A percentile compares a stretch with the other conserved stretches of the same genome.
Conservation (phyloP, 2,329 filamentous ascomycete genomes). For the Colletotrichum paranaense region DNA sequence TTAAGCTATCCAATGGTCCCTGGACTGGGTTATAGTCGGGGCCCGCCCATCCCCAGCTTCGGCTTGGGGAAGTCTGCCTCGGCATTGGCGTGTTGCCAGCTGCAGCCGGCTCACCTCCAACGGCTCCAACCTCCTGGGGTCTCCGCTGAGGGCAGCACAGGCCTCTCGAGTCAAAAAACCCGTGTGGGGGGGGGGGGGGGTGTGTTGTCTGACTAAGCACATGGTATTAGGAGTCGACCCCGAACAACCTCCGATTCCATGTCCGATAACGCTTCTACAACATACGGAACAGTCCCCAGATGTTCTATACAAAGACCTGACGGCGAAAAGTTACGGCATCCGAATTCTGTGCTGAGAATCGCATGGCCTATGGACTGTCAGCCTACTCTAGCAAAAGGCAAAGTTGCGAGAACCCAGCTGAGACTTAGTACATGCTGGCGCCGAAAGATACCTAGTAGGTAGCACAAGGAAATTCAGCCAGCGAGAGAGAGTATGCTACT, state of each 20-base stretch:
- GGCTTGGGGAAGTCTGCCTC: slow-evolving; percentile 32
- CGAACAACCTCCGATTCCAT: slow-evolving; percentile 11
- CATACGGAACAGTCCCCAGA: not conserved
- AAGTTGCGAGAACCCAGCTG: not conserved
- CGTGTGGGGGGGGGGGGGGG: slow-evolving; percentile 16
- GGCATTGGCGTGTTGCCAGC: slow-evolving; percentile 30
- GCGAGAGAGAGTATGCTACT: no score
- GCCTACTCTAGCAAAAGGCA: not conserved
- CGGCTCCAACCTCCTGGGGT: slow-evolving; percentile 7
- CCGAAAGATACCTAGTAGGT: not conserved
- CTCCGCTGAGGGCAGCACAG: slow-evolving; percentile 6
- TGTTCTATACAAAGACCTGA: not conserved
- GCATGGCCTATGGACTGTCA: not conserved
- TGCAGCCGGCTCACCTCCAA: slow-evolving; percentile 25
- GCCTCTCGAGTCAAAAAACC: not conserved
- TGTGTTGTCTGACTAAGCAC: slow-evolving; percentile 22
- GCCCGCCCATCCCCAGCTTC: slow-evolving; percentile 25
- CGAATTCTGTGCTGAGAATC: not conserved
- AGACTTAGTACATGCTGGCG: not conserved
- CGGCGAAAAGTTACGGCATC: not conserved
- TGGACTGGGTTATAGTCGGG: slow-evolving; percentile 19
- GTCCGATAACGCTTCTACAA: not conserved
- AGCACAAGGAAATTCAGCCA: not conserved
- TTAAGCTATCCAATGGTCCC: slow-evolving; percentile 9
- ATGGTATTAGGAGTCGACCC: not conserved